Percentiles rank a stretch among this genome's conserved stretches.
Conservation (phyloP, 441 rosid species). For the Corymbia calophylla region DNA sequence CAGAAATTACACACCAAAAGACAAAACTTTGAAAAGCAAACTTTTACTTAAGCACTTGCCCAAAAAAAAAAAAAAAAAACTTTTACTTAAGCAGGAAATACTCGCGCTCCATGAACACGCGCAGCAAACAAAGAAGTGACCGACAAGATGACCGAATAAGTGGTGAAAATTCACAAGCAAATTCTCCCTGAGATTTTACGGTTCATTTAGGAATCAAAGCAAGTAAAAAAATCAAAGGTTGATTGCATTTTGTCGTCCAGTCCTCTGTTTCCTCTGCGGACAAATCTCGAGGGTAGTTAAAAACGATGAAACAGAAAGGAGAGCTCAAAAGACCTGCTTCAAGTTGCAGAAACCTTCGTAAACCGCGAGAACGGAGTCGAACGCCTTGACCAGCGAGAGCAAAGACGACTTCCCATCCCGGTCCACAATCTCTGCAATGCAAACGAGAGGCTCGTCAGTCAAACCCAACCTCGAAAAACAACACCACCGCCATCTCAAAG, state of each 20-base stretch:
- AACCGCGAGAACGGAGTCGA: constrained; percentile 65
- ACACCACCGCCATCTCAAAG: neutral
- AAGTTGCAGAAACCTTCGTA: constrained; percentile 80
- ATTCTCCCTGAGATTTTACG: neutral
- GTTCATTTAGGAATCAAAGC: neutral
- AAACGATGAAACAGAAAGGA: neutral
- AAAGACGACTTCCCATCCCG: constrained; percentile 73
- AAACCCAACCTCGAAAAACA: constrained; percentile 9
- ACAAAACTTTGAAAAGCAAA: neutral
- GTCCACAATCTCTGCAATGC: constrained; percentile 52
- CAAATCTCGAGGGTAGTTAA: neutral
- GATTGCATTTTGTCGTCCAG: neutral
- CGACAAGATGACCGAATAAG: neutral
- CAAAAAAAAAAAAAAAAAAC: neutral
- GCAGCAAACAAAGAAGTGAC: neutral
- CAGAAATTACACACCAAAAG: neutral
- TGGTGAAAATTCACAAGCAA: neutral
- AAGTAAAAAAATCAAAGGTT: neutral
- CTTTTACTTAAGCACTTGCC: neutral
- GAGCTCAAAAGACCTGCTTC: constrained; percentile 41
- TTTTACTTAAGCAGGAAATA: neutral
- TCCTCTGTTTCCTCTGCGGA: neutral
- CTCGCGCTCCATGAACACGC: neutral
- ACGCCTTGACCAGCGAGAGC: constrained; percentile 54
- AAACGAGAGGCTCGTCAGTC: neutral